Base-by-base conservation (phyloP, 2,329 filamentous ascomycete genomes). In the Aspergillus cejpii region DNA sequence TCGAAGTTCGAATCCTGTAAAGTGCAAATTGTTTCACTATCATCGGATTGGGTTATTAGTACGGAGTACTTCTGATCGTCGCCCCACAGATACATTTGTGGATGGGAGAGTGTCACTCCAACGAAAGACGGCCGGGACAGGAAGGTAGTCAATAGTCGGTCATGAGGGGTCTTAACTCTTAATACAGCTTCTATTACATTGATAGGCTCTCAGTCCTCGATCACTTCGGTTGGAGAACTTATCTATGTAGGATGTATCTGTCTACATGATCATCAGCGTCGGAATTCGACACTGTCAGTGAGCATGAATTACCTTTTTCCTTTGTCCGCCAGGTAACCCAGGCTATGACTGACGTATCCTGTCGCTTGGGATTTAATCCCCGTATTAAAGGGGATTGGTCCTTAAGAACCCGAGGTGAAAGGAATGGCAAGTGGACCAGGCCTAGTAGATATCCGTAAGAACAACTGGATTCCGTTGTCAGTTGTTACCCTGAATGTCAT, bases 201-300 rank as follows among this genome's bases (percentile, higher is more conserved):
- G 23, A 5, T 24, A 24, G 23, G 23, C 8, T 46, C 50, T 5
- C 43, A 51, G 27, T 51, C 45, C 14, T 48, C 50, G 0, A 21
- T 50, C 23, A 52, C 48, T 3, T 39, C 41, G 34, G 48, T 52
- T 15, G 37, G 50, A n/a, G n/a, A 6, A 48, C 48, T 15, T n/a
- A n/a, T n/a, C n/a, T n/a, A n/a, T n/a, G n/a, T n/a, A n/a, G 50
- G 50, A 4, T 45, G 50, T 14, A 48, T 51, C 38, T n/a, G 28
- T 37, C 5, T 41, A 48, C 38, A 44, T 47, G 15, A 23, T 29
- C n/a, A 24, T 8, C 5, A 4, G 23, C 23, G 23, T 24, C 23
- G n/a, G n/a, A 24, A 24, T 24, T 24, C 8, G 23, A n/a, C n/a
- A n/a, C n/a, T 24, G 8, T 24, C 8, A 24, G 8, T 24, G 23